These are phyloP conservation scores for Aspergillus heteromorphus DNA, from an alignment of 495 filamentous ascomycete species.

Conservation along the genomic window DNA sequence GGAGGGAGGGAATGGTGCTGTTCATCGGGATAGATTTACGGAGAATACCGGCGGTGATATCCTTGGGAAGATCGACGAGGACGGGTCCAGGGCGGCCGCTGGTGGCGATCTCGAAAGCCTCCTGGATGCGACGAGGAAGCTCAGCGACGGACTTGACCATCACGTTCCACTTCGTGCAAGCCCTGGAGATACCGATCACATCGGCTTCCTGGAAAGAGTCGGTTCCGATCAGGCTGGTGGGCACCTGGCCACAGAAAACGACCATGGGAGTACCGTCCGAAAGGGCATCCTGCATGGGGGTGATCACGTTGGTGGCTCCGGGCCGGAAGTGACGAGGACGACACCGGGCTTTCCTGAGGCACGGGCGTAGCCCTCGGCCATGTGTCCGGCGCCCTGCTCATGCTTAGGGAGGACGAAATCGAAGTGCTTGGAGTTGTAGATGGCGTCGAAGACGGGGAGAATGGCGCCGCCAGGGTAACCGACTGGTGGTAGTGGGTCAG, in stretches of 20 bases:
- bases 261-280: conserved; percentile 60
- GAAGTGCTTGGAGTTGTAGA: conserved; percentile 58
- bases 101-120: conserved; percentile 59
- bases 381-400: conserved; percentile 63
- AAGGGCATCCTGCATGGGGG: conserved; percentile 58
- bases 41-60: conserved; percentile 50
- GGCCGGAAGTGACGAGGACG: conserved; percentile 59
- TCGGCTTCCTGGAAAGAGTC: conserved; percentile 63
- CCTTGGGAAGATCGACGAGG: conserved; percentile 57
- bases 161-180: conserved; percentile 65
- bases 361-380: conserved; percentile 61
- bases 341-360: conserved; percentile 56
- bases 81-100: conserved; percentile 57
- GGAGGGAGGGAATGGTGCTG: conserved; percentile 49
- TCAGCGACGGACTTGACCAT: conserved; percentile 57
- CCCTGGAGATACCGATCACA: conserved; percentile 54
- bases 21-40: conserved; percentile 47
- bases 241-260: conserved; percentile 57
- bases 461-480: conserved; percentile 39
- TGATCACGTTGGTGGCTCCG: conserved; percentile 59
- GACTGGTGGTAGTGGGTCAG: conserved; percentile 14
- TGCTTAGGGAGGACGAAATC: conserved; percentile 57
- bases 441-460: conserved; percentile 54
- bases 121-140: conserved; percentile 53
- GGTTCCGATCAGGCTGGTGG: conserved; percentile 49